Evolutionary conservation across 2,329 filamentous ascomycete species (phyloP).

Genomic region (Xylariomycetidae sp.): DNA sequence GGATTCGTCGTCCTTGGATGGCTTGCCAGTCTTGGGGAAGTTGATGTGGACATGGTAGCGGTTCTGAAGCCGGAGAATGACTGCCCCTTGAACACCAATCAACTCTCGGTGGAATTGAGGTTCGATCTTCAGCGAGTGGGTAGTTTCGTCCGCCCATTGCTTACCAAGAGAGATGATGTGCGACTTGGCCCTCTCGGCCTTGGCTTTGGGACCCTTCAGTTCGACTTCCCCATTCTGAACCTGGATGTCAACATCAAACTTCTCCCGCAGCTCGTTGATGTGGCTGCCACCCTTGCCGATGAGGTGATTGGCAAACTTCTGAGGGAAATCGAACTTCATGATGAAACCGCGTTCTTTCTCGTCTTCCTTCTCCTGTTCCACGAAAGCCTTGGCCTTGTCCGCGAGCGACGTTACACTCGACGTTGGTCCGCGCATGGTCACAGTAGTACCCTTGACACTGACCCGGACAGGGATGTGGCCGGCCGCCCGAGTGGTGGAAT

Average conservation of each 20-base stretch:
- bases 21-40: conserved; percentile 70
- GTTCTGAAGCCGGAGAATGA: conserved; percentile 87
- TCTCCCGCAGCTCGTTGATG: conserved; percentile 59
- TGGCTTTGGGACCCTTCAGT: conserved; percentile 90
- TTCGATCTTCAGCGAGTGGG: conserved; percentile 80
- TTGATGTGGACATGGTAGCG: conserved; percentile 89
- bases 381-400: conserved; percentile 68
- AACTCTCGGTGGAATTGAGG: conserved; percentile 91
- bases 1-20: conserved; percentile 62
- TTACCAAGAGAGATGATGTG: conserved; percentile 75
- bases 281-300: conserved; percentile 64
- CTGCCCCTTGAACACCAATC: conserved; percentile 79
- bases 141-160: conserved; percentile 86
- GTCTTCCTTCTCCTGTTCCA: conserved; percentile 83
- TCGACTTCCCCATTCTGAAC: conserved; percentile 92
- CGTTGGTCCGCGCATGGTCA: conserved; percentile 72
- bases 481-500: conserved; percentile 39
- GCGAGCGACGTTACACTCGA: conserved; percentile 66
- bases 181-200: conserved; percentile 78
- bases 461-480: conserved; percentile 57
- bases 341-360: conserved; percentile 91
- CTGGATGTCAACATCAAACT: conserved; percentile 71
- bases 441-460: conserved; percentile 50
- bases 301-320: conserved; percentile 86
- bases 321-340: conserved; percentile 83